These are phyloP conservation scores for Zygosaccharomyces pseudobailii DNA, from an alignment of 1,139 yeast genomes.

Conservation along the genomic window DNA sequence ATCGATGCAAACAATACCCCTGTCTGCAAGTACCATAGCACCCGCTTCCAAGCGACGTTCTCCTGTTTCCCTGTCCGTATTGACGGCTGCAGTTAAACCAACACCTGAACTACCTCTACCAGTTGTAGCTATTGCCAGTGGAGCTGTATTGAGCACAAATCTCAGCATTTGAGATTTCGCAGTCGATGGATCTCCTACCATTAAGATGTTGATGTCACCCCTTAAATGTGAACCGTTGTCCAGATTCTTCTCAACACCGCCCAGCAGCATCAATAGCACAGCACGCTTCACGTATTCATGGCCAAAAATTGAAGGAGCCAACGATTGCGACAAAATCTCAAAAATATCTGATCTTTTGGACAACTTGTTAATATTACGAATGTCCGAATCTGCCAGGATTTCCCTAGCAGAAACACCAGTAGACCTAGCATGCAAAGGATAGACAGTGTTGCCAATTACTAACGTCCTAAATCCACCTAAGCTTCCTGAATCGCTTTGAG, in stretches of 20 bases:
- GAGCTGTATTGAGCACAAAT: constrained; percentile 90
- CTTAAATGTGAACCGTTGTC: constrained; percentile 95
- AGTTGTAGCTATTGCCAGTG: constrained; percentile 95
- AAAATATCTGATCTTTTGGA: constrained; percentile 68
- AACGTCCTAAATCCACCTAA: constrained; percentile 74
- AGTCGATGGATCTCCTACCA: constrained; percentile 99
- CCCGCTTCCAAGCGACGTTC: constrained; percentile 97
- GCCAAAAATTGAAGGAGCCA: constrained; percentile 96
- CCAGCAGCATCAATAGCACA: constrained; percentile 80
- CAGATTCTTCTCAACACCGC: constrained; percentile 92
- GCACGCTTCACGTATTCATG: constrained; percentile 90
- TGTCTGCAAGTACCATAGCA: constrained; percentile 97
- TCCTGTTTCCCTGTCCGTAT: constrained; percentile 94
- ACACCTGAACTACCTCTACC: constrained; percentile 99
- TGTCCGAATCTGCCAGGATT: constrained; percentile 72
- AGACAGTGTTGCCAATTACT: constrained; percentile 80
- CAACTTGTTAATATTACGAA: constrained; percentile 78
- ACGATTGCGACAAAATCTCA: constrained; percentile 73
- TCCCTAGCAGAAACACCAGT: constrained; percentile 83
- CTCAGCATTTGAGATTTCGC: constrained; percentile 95
- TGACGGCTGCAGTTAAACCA: constrained; percentile 98
- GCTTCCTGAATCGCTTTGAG: constrained; percentile 40
- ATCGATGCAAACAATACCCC: constrained; percentile 97
- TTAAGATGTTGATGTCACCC: constrained; percentile 91
- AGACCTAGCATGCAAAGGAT: constrained; percentile 81